Evolutionary conservation across 1,284 basidiomycete genomes (phyloP).

Genomic region (Ceratobasidium sp.): DNA sequence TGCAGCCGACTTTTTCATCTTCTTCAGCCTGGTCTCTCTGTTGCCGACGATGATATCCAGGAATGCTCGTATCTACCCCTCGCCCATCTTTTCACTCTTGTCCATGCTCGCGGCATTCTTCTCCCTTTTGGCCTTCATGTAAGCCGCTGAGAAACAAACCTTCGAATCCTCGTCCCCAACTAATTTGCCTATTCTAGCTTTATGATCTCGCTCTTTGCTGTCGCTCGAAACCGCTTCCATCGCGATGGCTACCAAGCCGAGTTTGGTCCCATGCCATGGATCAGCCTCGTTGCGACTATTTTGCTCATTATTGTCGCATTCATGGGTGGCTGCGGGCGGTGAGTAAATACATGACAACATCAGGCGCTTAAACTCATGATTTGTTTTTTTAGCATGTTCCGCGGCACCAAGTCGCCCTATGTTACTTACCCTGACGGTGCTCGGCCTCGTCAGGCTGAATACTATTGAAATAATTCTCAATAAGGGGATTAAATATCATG

Average conservation of each 20-base stretch:
- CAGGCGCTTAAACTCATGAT: background rate
- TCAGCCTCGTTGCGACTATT: slow-evolving; percentile 35
- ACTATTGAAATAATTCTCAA: slow-evolving; percentile 26
- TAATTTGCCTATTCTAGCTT: slow-evolving; percentile 26
- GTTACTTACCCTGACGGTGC: slow-evolving; percentile 27
- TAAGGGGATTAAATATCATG: background rate
- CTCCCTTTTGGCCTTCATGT: slow-evolving; percentile 32
- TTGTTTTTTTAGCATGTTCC: slow-evolving; percentile 32
- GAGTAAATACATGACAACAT: background rate
- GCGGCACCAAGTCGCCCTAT: slow-evolving; percentile 32
- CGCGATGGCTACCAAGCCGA: slow-evolving; percentile 31
- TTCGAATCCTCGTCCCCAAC: background rate
- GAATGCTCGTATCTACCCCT: slow-evolving; percentile 37
- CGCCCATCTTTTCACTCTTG: slow-evolving; percentile 31
- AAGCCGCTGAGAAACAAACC: slow-evolving; percentile 2
- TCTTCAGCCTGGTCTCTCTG: slow-evolving; percentile 22
- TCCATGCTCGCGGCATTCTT: slow-evolving; percentile 34
- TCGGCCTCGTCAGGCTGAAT: background rate
- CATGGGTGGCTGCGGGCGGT: slow-evolving; percentile 38
- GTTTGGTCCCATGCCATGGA: slow-evolving; percentile 38
- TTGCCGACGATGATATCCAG: slow-evolving; percentile 20
- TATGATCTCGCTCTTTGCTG: slow-evolving; percentile 36
- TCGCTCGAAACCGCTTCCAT: slow-evolving; percentile 32
- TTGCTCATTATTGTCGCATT: slow-evolving; percentile 22
- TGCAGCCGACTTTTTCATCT: slow-evolving; percentile 21